Base-by-base conservation (phyloP, 331 rosid genomes). In the Spiraea crenata region DNA sequence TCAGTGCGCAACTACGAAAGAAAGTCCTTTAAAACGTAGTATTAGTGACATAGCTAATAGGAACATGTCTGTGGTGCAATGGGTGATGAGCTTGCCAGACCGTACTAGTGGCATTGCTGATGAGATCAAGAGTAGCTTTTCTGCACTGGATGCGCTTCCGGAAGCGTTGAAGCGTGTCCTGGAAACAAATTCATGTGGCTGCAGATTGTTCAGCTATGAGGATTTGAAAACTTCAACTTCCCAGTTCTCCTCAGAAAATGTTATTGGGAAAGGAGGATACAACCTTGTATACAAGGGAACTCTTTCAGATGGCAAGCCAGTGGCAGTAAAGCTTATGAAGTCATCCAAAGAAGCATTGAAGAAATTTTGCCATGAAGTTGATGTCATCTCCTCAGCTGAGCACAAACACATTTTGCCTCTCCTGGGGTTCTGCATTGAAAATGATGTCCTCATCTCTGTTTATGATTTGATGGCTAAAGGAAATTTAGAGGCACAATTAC, bases 231-330 rank as follows among this genome's bases (percentile, higher is more conserved):
- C 88, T 65, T 85, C 87, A 75, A 95, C 99, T 59, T 79, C 65
- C 54, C 85, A 85, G 41, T 95, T 91, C 77, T 86, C 93, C 65
- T 79, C 90, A 87, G 99, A 82, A 75, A 95, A 89, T 68, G 40
- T 95, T 84, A 88, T 91, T 59, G 97, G 99, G 7, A 91, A 86
- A 85, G 99, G 99, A n/a, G 98, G 97, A 47, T 86, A 87, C 77
- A 95, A 91, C 72, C 84, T 85, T 17, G 99, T 91, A 42, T 91
- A 79, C 79, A 82, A 82, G 76, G 97, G 97, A 55, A 76, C 58
- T 67, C 96, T 95, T n/a, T 80, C 83, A 25, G 78, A 81, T 74
- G 91, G 93, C 41, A 87, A 89, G 65, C 81, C 73, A 48, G 86
- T 95, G 9, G 99, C 97, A 16, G 96, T 95, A 47, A 95, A 91